These are phyloP conservation scores for Stenogyne calaminthoides DNA, from an alignment of 305 asterid species.

Conservation along the genomic window DNA sequence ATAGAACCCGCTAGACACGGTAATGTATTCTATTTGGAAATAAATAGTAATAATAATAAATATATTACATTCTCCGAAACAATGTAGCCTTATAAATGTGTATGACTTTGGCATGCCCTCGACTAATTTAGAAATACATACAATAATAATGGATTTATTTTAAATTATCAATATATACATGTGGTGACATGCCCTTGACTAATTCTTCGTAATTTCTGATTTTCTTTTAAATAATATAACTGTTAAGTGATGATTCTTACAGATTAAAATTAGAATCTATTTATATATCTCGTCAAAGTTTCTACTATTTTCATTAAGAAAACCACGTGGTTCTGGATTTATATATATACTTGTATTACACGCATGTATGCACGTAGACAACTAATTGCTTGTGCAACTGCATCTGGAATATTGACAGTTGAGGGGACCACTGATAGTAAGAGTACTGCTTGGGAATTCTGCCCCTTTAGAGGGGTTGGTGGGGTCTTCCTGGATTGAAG, in stretches of 20 bases:
- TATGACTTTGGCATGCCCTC: background rate
- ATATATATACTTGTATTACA: background rate
- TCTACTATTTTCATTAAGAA: background rate
- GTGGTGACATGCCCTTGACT: background rate
- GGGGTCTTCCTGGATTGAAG: background rate
- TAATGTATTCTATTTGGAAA: background rate
- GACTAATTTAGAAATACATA: background rate
- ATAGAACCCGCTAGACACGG: background rate
- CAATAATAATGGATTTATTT: background rate
- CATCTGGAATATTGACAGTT: background rate
- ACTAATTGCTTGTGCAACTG: background rate
- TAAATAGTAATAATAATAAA: background rate
- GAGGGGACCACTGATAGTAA: background rate
- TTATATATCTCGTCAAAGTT: background rate
- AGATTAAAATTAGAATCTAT: background rate
- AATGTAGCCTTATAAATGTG: background rate
- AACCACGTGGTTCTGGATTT: background rate
- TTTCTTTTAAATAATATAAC: background rate
- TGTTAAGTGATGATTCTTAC: background rate
- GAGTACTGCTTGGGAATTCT: background rate
- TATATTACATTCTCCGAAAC: background rate
- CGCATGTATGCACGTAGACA: background rate
- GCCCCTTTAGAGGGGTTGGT: slow-evolving; percentile 3
- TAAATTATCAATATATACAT: background rate
- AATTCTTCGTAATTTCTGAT: background rate